These are phyloP conservation scores for Penicillium chermesinum DNA, from an alignment of 495 filamentous ascomycete genomes.

Conservation along the genomic window DNA sequence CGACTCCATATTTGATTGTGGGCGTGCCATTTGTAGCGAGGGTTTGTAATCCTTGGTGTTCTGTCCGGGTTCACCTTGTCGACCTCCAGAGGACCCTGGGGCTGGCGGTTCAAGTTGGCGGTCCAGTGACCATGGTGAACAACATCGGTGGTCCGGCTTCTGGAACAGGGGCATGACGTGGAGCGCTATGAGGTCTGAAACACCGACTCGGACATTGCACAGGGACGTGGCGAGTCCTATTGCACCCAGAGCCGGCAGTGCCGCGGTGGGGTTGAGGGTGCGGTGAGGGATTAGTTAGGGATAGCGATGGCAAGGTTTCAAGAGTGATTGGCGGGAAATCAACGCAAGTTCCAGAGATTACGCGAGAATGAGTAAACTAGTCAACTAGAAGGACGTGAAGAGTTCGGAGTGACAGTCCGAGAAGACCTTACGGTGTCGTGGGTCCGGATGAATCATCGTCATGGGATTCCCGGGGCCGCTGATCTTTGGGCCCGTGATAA, in stretches of 20 bases:
- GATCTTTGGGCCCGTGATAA: background rate
- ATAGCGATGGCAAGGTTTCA: conserved; percentile 8
- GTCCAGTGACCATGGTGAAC: conserved; percentile 28
- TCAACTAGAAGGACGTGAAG: background rate
- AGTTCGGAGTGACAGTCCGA: conserved; percentile 10
- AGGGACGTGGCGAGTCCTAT: conserved; percentile 19
- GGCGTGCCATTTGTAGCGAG: background rate
- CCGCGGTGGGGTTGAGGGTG: conserved; percentile 22
- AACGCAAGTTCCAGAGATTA: conserved; percentile 2
- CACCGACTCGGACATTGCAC: conserved; percentile 18
- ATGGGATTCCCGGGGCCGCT: conserved; percentile 1
- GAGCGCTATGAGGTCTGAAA: conserved; percentile 14
- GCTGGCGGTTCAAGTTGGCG: conserved; percentile 15
- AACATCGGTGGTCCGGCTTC: conserved; percentile 33
- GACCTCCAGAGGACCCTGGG: conserved; percentile 13
- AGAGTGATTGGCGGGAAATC: conserved; percentile 17
- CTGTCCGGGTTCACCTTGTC: too few species aligned
- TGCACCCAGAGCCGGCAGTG: conserved; percentile 11
- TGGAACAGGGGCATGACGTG: conserved; percentile 37
- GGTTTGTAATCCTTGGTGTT: too few species aligned
- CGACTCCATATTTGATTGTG: conserved; percentile 6
- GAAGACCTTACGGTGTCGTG: conserved; percentile 13
- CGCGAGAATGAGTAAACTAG: conserved; percentile 6
- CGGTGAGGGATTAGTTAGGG: conserved; percentile 20
- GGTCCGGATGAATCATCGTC: conserved; percentile 22